Percentiles rank a stretch among this genome's conserved stretches.
phyloP scores from a whole-genome alignment of 2,329 filamentous ascomycete genomes.

The Ascocoryne sarcoides region DNA sequence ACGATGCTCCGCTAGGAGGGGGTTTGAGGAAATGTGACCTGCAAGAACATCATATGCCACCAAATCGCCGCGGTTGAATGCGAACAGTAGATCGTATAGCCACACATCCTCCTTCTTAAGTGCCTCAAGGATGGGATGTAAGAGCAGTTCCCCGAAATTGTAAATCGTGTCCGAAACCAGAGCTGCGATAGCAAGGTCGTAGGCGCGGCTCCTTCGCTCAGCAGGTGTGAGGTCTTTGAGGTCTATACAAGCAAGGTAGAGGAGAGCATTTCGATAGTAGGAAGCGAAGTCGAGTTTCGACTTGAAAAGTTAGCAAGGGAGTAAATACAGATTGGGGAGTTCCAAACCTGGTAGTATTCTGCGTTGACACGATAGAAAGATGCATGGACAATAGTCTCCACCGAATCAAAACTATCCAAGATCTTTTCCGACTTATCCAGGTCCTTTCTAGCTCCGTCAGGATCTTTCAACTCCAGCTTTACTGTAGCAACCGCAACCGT shows the following conservation, averaged over 20 bases:
- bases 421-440: slow-evolving; percentile 81
- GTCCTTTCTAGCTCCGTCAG: slow-evolving; percentile 77
- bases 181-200: slow-evolving; percentile 86
- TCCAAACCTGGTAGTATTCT: slow-evolving; percentile 73
- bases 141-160: slow-evolving; percentile 97
- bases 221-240: slow-evolving; percentile 61
- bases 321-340: background rate
- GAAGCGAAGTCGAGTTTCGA: slow-evolving; percentile 85
- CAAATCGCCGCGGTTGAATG: slow-evolving; percentile 93
- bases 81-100: slow-evolving; percentile 92
- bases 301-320: slow-evolving; percentile 29
- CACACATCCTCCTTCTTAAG: slow-evolving; percentile 72
- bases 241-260: slow-evolving; percentile 95
- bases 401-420: slow-evolving; percentile 84
- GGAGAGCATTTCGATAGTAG: slow-evolving; percentile 95
- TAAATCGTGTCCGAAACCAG: slow-evolving; percentile 93
- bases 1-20: slow-evolving; percentile 69
- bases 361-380: slow-evolving; percentile 94
- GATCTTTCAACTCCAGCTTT: slow-evolving; percentile 70
- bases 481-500: slow-evolving; percentile 82
- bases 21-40: slow-evolving; percentile 71
- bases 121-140: slow-evolving; percentile 90
- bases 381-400: slow-evolving; percentile 92
- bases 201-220: slow-evolving; percentile 76
- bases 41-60: slow-evolving; percentile 76